phyloP scores from a whole-genome alignment of 176 grass and related monocot genomes.

The Rhynchospora tenuis region DNA sequence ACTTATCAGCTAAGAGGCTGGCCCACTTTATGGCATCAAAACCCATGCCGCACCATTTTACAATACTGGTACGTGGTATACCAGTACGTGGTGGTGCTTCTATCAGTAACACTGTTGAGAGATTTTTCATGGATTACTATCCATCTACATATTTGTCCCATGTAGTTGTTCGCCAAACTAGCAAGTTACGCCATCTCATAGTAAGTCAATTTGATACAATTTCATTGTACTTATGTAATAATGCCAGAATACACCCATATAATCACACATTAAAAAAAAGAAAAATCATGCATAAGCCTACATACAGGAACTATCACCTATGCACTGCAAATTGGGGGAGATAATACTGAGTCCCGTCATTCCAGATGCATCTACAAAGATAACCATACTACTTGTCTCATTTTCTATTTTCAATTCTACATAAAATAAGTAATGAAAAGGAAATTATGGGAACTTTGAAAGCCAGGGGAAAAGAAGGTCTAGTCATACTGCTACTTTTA shows the following conservation, averaged over 20 bases:
- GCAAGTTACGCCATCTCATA: conserved; percentile 69
- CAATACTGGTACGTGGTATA: conserved; percentile 84
- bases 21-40: conserved; percentile 66
- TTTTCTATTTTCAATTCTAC: background rate
- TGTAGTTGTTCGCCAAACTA: conserved; percentile 65
- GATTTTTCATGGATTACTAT: conserved; percentile 83
- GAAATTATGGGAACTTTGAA: background rate
- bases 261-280: background rate
- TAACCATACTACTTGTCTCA: background rate
- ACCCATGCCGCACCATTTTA: conserved; percentile 72
- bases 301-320: background rate
- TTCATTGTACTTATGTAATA: background rate
- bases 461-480: background rate
- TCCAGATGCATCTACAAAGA: background rate
- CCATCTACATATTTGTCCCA: conserved; percentile 67
- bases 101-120: conserved; percentile 60
- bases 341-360: background rate
- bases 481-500: background rate
- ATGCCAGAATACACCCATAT: background rate
- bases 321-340: background rate
- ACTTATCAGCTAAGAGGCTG: conserved; percentile 72
- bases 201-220: conserved; percentile 38
- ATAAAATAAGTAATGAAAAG: background rate
- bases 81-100: conserved; percentile 52
- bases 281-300: background rate